phyloP scores from a whole-genome alignment of 1,139 yeast genomes.

The Kurtzmaniella natalensis region DNA sequence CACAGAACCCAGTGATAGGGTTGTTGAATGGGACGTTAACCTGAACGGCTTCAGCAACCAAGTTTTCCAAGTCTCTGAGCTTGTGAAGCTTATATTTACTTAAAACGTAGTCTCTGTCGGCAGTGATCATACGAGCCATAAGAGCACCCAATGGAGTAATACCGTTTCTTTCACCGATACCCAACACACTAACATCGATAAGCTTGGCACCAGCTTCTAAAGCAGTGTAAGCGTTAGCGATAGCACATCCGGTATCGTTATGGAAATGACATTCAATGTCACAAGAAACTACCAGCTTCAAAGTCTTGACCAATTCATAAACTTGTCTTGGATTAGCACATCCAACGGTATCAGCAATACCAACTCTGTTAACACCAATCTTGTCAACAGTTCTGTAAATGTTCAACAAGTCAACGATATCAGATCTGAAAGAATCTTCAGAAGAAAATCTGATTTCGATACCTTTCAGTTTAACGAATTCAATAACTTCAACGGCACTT shows the following conservation, averaged over 20 bases:
- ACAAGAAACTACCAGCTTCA: slow-evolving; percentile 90
- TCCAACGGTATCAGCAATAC: slow-evolving; percentile 99
- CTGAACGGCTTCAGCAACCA: slow-evolving; percentile 96
- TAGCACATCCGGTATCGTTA: slow-evolving; percentile 98
- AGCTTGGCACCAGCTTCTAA: slow-evolving; percentile 96
- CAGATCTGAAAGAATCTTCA: slow-evolving; percentile 97
- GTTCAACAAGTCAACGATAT: slow-evolving; percentile 89
- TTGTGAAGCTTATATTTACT: slow-evolving; percentile 94
- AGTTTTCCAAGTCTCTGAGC: slow-evolving; percentile 90
- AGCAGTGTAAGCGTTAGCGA: slow-evolving; percentile 97
- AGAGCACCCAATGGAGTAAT: slow-evolving; percentile 96
- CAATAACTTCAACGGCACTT: slow-evolving; percentile 94
- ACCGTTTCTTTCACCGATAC: slow-evolving; percentile 99
- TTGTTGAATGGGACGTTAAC: slow-evolving; percentile 97
- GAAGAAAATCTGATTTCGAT: slow-evolving; percentile 96
- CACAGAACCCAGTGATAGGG: slow-evolving; percentile 99
- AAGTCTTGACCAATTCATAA: slow-evolving; percentile 90
- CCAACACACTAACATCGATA: slow-evolving; percentile 92
- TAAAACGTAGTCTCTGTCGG: slow-evolving; percentile 93
- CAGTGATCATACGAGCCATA: slow-evolving; percentile 99
- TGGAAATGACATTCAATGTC: slow-evolving; percentile 99
- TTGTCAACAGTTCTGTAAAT: slow-evolving; percentile 96
- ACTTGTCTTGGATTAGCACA: slow-evolving; percentile 99
- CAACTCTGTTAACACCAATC: slow-evolving; percentile 97
- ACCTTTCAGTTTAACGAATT: slow-evolving; percentile 94